Base-by-base conservation (phyloP, 2,329 filamentous ascomycete genomes). In the Phaeosphaeriaceae sp. region DNA sequence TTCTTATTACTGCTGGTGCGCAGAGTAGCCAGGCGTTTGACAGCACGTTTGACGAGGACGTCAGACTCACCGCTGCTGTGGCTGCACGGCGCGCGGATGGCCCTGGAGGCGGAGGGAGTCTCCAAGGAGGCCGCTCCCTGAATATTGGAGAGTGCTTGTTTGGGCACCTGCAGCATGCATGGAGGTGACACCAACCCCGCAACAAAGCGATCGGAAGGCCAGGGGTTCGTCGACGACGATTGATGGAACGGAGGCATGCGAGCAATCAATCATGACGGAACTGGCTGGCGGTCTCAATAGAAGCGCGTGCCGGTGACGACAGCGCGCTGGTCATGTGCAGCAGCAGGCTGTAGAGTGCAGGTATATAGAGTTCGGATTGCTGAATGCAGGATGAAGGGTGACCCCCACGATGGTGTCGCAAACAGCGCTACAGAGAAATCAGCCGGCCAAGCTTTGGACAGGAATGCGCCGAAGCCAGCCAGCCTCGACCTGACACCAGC, bases 1-100 rank as follows among this genome's bases (percentile, higher is more conserved):
- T 56, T 58, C 54, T 51, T 52, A 56, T 66, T 73, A 68, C 68
- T 70, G 66, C 69, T 70, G 64, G 65, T 67, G 68, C 63, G 61
- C 65, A 61, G 63, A 59, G 52, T 54, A 30, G 28, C 28, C n/a
- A n/a, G n/a, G n/a, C n/a, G n/a, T n/a, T n/a, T n/a, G 26, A 44
- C 46, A 53, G 61, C 52, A 56, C 56, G 57, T 60, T 49, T 63
- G 56, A 55, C 44, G 10, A 23, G 46, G 49, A 56, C 24, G 58
- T 63, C 52, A 63, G 58, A 65, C 68, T 70, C 69, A 72, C 69
- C 69, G 70, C 69, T 56, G 56, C 26, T 28, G 26, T 40, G 26
- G n/a, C 24, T 23, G n/a, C 9, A 24, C 23, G 26, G n/a, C n/a
- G n/a, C n/a, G n/a, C n/a, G n/a, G n/a, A n/a, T n/a, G n/a, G n/a